phyloP scores from a whole-genome alignment of 345 rosid genomes.

The Odontarrhena argentea region DNA sequence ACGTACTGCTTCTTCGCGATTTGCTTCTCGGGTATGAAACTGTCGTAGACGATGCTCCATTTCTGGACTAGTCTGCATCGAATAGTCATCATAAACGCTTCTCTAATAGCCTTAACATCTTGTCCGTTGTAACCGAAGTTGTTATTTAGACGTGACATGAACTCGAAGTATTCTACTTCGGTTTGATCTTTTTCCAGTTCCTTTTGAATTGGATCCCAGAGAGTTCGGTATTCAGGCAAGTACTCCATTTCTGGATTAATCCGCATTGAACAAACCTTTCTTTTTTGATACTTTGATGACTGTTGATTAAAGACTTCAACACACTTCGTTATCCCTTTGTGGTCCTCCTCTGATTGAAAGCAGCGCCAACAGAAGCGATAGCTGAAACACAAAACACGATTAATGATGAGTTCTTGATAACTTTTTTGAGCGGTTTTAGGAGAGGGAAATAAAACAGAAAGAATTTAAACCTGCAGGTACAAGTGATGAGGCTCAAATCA shows the following conservation, averaged over 20 bases:
- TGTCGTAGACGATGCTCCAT: constrained; percentile 26
- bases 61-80: constrained; percentile 27
- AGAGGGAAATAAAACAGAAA: not conserved
- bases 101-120: not conserved
- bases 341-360: constrained; percentile 3
- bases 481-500: not conserved
- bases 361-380: constrained; percentile 19
- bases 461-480: constrained; percentile 32
- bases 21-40: constrained; percentile 3
- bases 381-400: not conserved
- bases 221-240: not conserved
- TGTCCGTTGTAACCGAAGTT: not conserved
- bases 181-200: not conserved
- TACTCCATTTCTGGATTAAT: too few species aligned
- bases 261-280: not conserved
- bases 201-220: not conserved
- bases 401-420: not conserved
- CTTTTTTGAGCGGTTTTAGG: not conserved
- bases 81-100: constrained; percentile 10
- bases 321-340: not conserved
- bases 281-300: too few species aligned
- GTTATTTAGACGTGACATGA: too few species aligned
- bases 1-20: constrained; percentile 18
- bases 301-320: too few species aligned
- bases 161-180: not conserved